Base-by-base conservation (phyloP, 2,329 filamentous ascomycete species). In the Allantophomopsis lycopodina region DNA sequence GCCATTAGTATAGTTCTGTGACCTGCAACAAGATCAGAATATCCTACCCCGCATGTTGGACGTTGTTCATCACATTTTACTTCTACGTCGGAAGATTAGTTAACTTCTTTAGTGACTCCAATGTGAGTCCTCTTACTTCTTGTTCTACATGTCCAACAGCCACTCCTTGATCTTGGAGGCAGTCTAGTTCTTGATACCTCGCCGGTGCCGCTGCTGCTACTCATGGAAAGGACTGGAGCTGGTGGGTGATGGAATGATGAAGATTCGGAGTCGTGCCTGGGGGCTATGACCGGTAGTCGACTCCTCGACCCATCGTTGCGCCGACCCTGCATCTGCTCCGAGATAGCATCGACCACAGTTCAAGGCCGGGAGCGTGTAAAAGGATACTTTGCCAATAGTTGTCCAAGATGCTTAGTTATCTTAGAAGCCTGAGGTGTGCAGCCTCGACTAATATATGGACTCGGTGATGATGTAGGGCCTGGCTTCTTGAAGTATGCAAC, bases 21-120 rank as follows among this genome's bases (percentile, higher is more conserved):
- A 18, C 39, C 14, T 18, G 12, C 16, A 15, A 38, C 32, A 37
- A 40, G 23, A 10, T 45, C 38, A 40, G 35, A 18, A 43, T 45
- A 36, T 21, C 62, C 45, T 61, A 69, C 66, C 54, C 66, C 68
- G 53, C 71, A 73, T 48, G 60, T 61, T 40, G 69, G 71, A 49
- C 66, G 62, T 32, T 57, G 57, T 54, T 74, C 71, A 50, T 73
- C 70, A 52, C 70, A 74, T 62, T 73, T 74, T 16, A 72, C 68
- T 60, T 49, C 49, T 49, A 40, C 28, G 21, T 28, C 35, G 16
- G 36, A 28, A 12, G 23, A 28, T 28, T 28, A 28, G 23, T 28
- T 28, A 28, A 28, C 7, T 28, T 8, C 10, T 28, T 28, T 28
- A 8, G 23, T 10, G 11, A 12, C 23, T 28, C 11, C 7, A 28